Percentiles rank a stretch among this genome's conserved stretches.
These are phyloP conservation scores for Talaromyces piceae DNA, from an alignment of 2,329 filamentous ascomycete genomes.

Conservation along the genomic window DNA sequence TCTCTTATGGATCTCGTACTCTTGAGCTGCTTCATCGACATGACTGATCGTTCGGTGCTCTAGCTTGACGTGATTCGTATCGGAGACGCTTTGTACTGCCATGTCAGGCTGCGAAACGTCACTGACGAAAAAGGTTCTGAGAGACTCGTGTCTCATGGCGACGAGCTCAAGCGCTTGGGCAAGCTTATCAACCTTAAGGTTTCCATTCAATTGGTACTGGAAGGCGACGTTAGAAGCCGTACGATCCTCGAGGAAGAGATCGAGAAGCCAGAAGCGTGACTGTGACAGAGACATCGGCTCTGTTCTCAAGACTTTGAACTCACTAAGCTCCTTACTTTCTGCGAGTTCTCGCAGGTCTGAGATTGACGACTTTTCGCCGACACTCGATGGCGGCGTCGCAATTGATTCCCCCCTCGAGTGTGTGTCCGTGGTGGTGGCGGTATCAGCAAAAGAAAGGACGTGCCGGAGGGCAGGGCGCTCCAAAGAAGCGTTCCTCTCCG, in stretches of 20 bases:
- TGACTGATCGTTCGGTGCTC: slow-evolving; percentile 16
- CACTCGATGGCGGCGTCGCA: too few species aligned
- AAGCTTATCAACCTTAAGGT: slow-evolving; percentile 20
- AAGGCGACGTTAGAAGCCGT: slow-evolving; percentile 31
- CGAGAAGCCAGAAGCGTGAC: slow-evolving; percentile 32
- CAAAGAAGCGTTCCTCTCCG: too few species aligned
- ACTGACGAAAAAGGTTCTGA: slow-evolving; percentile 20
- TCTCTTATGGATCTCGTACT: slow-evolving; percentile 15
- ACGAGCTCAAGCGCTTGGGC: slow-evolving; percentile 23
- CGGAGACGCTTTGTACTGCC: slow-evolving; percentile 20
- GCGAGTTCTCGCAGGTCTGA: neutral
- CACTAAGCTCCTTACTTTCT: slow-evolving; percentile 7
- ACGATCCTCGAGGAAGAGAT: slow-evolving; percentile 12
- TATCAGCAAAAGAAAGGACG: too few species aligned
- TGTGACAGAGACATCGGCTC: slow-evolving; percentile 31
- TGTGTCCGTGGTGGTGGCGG: too few species aligned
- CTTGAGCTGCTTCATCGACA: slow-evolving; percentile 16
- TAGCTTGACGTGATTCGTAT: slow-evolving; percentile 19
- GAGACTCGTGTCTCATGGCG: slow-evolving; percentile 19
- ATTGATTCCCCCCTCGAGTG: too few species aligned
- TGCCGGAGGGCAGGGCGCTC: too few species aligned
- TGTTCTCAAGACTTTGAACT: slow-evolving; percentile 17
- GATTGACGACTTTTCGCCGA: neutral
- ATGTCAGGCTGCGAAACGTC: slow-evolving; percentile 13
- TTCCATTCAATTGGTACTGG: slow-evolving; percentile 20